Evolutionary conservation across 768 basidiomycete species (phyloP), one percentile per base, ranked within the genome.

Genomic region (Trametes sanguinea): DNA sequence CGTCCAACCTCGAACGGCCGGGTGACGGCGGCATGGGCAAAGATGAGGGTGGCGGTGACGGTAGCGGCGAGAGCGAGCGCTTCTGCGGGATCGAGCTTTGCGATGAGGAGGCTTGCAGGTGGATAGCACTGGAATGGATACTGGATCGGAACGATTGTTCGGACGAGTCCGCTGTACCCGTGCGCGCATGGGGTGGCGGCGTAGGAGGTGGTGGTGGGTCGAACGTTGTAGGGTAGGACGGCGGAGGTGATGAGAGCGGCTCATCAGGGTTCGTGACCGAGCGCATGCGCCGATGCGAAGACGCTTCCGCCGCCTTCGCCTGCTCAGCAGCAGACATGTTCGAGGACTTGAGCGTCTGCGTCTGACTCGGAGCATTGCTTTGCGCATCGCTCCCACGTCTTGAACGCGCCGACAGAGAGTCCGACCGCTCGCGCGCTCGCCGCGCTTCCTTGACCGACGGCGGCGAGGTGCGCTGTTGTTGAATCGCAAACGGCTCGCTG

Each of bases 211-310:
- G 57, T 6, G 42, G 48, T 2, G 47, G 57, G 45, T 64, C 58
- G 44, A 60, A 60, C 9, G 56, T 54, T 1, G 65, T 46, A 0
- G 54, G 47, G 17, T 62, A 62, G 1, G 65, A 62, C 6, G 65
- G 65, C 37, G 64, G 67, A 10, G 63, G 64, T 5, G 64, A 63
- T 22, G 48, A 48, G 33, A 60, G 55, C 43, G 60, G 55, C 37
- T 66, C 65, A 37, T 65, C 65, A 1, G 63, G 63, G 35, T 64
- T 64, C 32, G 54, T 57, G 6, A 64, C 58, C 0, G 63, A 64
- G 48, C 63, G 63, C 63, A 64, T 60, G n/a, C 57, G 56, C 5
- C 62, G 52, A 22, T 64, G 63, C 0, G 58, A 40, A 7, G 54
- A 56, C 17, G 63, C 63, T 17, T 64, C 63, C 3, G 54, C 48